A percentile compares a stretch with the other conserved stretches of the same genome.
Evolutionary conservation across 495 filamentous ascomycete species (phyloP).

Genomic region (Clavariopsis aquatica): DNA sequence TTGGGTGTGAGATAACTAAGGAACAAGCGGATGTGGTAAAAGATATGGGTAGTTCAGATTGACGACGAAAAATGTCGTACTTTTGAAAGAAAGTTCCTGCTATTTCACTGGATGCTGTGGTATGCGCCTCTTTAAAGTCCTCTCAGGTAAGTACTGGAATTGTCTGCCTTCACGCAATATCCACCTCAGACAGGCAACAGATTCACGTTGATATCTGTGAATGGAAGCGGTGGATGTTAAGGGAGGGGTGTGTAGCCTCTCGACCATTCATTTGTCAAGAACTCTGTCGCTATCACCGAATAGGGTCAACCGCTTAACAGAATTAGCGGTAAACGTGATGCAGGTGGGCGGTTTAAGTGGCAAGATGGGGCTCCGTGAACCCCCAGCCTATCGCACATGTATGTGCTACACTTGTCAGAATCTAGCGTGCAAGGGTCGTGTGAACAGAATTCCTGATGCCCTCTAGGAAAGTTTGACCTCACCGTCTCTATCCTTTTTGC

Average conservation of each 20-base stretch:
- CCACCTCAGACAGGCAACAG: slow-evolving; percentile 1
- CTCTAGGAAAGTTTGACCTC: slow-evolving; percentile 7
- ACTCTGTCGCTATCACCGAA: slow-evolving; percentile 1
- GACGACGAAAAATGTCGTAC: not conserved
- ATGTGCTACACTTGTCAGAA: not conserved
- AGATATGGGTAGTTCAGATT: not conserved
- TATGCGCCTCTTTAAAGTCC: not conserved
- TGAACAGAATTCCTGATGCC: not conserved
- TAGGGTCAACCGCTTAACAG: slow-evolving; percentile 10
- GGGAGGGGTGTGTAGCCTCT: slow-evolving; percentile 6
- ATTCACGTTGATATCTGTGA: slow-evolving; percentile 9
- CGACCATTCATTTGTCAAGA: slow-evolving; percentile 17
- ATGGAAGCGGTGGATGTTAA: slow-evolving; percentile 8
- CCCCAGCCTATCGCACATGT: slow-evolving; percentile 1
- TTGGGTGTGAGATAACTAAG: not conserved
- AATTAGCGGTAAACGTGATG: slow-evolving; percentile 9
- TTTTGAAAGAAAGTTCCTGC: not conserved
- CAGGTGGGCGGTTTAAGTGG: slow-evolving; percentile 4
- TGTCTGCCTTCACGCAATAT: slow-evolving; percentile 12
- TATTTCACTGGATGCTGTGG: not conserved
- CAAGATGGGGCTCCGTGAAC: not conserved
- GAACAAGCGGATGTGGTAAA: not conserved
- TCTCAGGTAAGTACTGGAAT: not conserved
- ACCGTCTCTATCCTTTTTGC: slow-evolving; percentile 19
- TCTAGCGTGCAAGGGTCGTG: not conserved